Evolutionary conservation across 805 yeast genomes (phyloP), one percentile per base, ranked within the genome.

Genomic region (Monosporozyma aerobia): DNA sequence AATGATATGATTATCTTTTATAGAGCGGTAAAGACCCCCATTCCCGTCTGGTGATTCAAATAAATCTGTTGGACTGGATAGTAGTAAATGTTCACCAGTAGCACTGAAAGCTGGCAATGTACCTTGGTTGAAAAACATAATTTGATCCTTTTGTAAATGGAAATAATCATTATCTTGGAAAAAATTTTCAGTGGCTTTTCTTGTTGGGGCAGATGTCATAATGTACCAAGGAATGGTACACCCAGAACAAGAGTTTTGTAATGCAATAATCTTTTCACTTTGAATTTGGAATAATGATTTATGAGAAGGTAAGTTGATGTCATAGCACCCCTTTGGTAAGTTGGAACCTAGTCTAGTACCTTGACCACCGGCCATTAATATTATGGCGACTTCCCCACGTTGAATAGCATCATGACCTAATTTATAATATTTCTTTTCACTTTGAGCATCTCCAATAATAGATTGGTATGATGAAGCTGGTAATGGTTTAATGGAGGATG

Each of bases 361-460:
- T 69, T 94, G 99, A 49, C 99, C 99, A 53, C 99, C 99, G 11
- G 99, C 97, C 87, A 94, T 85, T 50, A 94, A 74, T 44, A 94
- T 75, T 5, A 94, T 92, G 35, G 89, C 99, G 25, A 92, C 98
- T 62, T 85, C 80, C 57, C 84, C 84, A 13, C 73, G 68, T 16
- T 79, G 68, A 51, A 94, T 83, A 32, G 92, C 86, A 27, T 80
- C 72, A 16, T 83, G 68, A 13, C 99, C 99, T 14, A 71, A 44
- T 2, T 68, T 52, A 23, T 61, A 58, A 80, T 84, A 85, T 63
- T 77, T 69, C 9, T 55, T 53, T 6, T 63, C 54, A 29, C 66
- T 56, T 8, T 65, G 60, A 11, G 55, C 56, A 35, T 67, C 59
- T 7, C 63, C 65, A 44, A 69, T 66, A 30, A 79, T 78, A 14